Conservation (phyloP, 352 stramenopile genomes). For the Pythium scleroteichum region DNA sequence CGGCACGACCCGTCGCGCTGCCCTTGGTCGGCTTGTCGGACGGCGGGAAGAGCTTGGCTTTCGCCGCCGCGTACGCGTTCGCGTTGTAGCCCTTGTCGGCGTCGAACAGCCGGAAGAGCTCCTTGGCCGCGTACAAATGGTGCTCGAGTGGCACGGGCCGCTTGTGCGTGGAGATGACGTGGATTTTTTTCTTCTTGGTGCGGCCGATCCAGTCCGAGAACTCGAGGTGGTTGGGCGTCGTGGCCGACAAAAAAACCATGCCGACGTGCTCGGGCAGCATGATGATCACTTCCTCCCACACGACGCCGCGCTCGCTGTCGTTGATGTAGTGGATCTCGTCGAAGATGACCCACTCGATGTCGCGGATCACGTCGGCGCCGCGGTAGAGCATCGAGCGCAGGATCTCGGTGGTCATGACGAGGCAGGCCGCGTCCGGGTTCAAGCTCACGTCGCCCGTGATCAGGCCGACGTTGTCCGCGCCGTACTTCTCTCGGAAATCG, state of each 20-base stretch:
- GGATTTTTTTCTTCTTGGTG: constrained; percentile 95
- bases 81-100: constrained; percentile 53
- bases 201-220: constrained; percentile 99
- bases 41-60: constrained; percentile 63
- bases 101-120: constrained; percentile 89
- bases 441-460: constrained; percentile 98
- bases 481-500: constrained; percentile 95
- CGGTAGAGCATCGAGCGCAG: constrained; percentile 95
- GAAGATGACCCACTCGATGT: constrained; percentile 98
- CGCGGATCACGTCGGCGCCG: constrained; percentile 95
- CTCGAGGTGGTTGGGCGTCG: constrained; percentile 98
- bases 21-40: constrained; percentile 50
- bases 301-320: constrained; percentile 96
- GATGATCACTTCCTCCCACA: constrained; percentile 98
- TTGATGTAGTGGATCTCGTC: constrained; percentile 99
- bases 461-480: constrained; percentile 93
- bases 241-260: constrained; percentile 98
- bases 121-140: constrained; percentile 94
- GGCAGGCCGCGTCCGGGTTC: constrained; percentile 93
- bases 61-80: constrained; percentile 55
- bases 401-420: constrained; percentile 99
- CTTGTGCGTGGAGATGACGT: constrained; percentile 97
- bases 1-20: constrained; percentile 27
- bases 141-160: constrained; percentile 96
- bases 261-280: constrained; percentile 97